A percentile compares a stretch with the other conserved stretches of the same genome.
Conservation (phyloP, 148 eudicot genomes). For the Heliamphora exappendiculata region DNA sequence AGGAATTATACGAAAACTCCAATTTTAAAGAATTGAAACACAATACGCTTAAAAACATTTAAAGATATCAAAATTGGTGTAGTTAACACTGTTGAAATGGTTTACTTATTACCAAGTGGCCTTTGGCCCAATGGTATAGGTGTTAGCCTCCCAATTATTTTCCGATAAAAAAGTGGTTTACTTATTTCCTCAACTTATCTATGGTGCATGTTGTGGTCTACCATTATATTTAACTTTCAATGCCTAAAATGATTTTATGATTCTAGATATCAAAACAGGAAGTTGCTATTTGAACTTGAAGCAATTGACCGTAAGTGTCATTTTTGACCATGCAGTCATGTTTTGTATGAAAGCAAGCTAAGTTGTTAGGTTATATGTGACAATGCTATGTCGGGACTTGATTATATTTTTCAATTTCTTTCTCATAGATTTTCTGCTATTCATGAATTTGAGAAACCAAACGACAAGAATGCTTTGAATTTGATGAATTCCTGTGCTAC, state of each 20-base stretch:
- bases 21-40: not conserved
- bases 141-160: no score
- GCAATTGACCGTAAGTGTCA: no score
- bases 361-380: not conserved
- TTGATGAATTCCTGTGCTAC: slow-evolving; percentile 83
- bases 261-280: no score
- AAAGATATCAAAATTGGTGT: not conserved
- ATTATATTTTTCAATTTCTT: not conserved
- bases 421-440: slow-evolving; percentile 48
- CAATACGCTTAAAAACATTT: not conserved
- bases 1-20: not conserved
- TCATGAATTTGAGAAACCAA: slow-evolving; percentile 73
- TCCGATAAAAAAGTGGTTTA: not conserved
- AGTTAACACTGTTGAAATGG: not conserved
- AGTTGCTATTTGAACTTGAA: no score
- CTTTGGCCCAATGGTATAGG: no score
- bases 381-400: not conserved
- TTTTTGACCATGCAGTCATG: not conserved
- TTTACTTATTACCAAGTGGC: not conserved
- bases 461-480: slow-evolving; percentile 64
- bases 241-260: not conserved
- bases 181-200: not conserved
- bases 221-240: not conserved
- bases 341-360: not conserved
- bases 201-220: not conserved